These are phyloP conservation scores for Plasmodium knowlesi DNA, from an alignment of 169 alveolate genomes.

Conservation along the genomic window DNA sequence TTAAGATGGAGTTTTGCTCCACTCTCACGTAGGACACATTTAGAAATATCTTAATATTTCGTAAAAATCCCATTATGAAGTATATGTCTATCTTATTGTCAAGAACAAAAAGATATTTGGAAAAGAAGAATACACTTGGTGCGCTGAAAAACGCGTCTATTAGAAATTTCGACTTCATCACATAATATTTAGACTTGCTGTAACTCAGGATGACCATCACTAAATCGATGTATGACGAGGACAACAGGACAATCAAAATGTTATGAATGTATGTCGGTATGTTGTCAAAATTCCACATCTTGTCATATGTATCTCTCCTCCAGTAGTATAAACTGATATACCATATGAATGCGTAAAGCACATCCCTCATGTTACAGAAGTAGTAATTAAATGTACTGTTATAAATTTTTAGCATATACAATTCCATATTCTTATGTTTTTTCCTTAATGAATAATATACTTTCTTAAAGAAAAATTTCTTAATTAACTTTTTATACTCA, in stretches of 20 bases:
- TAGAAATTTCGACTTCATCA: constrained; percentile 65
- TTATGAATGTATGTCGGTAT: constrained; percentile 58
- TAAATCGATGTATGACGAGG: constrained; percentile 69
- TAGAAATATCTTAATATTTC: constrained; percentile 50
- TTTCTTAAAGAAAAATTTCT: constrained; percentile 61
- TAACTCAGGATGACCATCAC: constrained; percentile 57
- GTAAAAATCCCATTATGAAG: constrained; percentile 58
- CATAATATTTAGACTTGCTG: constrained; percentile 30
- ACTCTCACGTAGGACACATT: constrained; percentile 64
- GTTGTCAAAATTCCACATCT: constrained; percentile 46
- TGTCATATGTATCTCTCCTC: constrained; percentile 65
- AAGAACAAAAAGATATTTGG: constrained; percentile 34
- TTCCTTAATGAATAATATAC: constrained; percentile 49
- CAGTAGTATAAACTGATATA: constrained; percentile 64
- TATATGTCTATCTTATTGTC: constrained; percentile 56
- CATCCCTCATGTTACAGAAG: constrained; percentile 56
- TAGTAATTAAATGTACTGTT: constrained; percentile 51
- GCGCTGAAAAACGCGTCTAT: constrained; percentile 72
- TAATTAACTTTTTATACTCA: constrained; percentile 65
- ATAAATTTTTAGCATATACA: constrained; percentile 66
- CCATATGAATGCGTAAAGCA: constrained; percentile 46
- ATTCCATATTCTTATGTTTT: constrained; percentile 37
- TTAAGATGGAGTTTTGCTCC: constrained; percentile 41
- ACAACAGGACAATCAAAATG: constrained; percentile 54
- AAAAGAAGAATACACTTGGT: constrained; percentile 58